These are phyloP conservation scores for Fistulina hepatica DNA, from an alignment of 1,284 basidiomycete genomes.

Conservation along the genomic window DNA sequence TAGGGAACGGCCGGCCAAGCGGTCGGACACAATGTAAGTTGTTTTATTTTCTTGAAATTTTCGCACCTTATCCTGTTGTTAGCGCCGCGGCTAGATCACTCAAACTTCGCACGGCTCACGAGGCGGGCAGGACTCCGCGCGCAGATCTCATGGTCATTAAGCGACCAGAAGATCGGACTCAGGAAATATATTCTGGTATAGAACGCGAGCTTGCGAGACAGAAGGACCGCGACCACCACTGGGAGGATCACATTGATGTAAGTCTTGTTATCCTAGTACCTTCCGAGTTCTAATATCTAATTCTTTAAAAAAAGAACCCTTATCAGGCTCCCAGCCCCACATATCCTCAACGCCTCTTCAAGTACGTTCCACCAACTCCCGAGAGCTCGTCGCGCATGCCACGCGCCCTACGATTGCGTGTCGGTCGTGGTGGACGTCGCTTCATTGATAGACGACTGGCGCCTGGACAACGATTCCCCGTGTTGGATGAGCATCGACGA, in stretches of 20 bases:
- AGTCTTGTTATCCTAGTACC: slow-evolving; percentile 15
- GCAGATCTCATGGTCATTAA: slow-evolving; percentile 40
- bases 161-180: slow-evolving; percentile 63
- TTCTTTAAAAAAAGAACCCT: slow-evolving; percentile 51
- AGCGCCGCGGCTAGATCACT: slow-evolving; percentile 37
- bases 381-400: slow-evolving; percentile 25
- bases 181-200: too few relatives aligned
- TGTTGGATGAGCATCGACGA: slow-evolving; percentile 10
- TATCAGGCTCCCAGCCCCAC: slow-evolving; percentile 45
- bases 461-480: slow-evolving; percentile 21
- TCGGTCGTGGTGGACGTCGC: slow-evolving; percentile 75
- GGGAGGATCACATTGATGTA: slow-evolving; percentile 82
- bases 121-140: too few relatives aligned
- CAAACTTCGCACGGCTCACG: slow-evolving; percentile 31
- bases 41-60: slow-evolving; percentile 2
- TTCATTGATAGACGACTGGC: slow-evolving; percentile 58
- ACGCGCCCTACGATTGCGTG: slow-evolving; percentile 59
- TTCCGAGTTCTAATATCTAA: slow-evolving; percentile 2
- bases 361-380: slow-evolving; percentile 34
- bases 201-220: slow-evolving; percentile 57
- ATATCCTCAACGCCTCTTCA: slow-evolving; percentile 51
- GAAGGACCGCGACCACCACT: slow-evolving; percentile 69
- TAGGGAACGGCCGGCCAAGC: slow-evolving; percentile 59
- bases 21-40: slow-evolving; percentile 41
- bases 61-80: slow-evolving; percentile 10